These are phyloP conservation scores for Hylodesmum podocarpum DNA, from an alignment of 306 rosid species.

Conservation along the genomic window DNA sequence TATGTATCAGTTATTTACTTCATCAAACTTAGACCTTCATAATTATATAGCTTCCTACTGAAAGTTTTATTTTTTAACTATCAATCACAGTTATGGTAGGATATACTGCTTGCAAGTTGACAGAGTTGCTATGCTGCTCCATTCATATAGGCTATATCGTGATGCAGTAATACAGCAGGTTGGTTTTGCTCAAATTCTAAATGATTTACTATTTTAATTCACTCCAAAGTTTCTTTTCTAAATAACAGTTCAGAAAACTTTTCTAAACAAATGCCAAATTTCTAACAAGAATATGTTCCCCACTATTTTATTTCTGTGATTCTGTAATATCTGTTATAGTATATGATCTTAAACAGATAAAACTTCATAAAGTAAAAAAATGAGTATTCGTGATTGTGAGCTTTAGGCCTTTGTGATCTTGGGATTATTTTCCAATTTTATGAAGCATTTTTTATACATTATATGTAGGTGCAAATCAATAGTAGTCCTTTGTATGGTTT, in stretches of 20 bases:
- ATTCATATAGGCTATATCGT: conserved; percentile 85
- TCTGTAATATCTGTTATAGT: background rate
- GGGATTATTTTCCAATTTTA: conserved; percentile 10
- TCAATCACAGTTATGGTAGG: conserved; percentile 84
- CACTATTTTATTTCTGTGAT: background rate
- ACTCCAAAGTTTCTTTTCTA: background rate
- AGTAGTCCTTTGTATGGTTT: conserved; percentile 10
- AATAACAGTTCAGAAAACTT: background rate
- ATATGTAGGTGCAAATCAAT: background rate
- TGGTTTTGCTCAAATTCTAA: conserved; percentile 26
- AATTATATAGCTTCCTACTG: conserved; percentile 20
- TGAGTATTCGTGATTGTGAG: background rate
- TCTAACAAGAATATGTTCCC: background rate
- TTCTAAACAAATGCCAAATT: conserved; percentile 27
- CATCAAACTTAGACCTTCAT: conserved; percentile 4
- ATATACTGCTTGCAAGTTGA: conserved; percentile 97
- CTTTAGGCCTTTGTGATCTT: background rate
- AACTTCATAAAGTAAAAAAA: background rate
- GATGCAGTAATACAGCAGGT: conserved; percentile 99
- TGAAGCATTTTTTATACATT: conserved; percentile 2
- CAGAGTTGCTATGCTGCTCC: conserved; percentile 95
- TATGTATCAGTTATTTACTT: conserved; percentile 46
- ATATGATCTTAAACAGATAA: background rate
- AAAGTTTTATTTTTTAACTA: conserved; percentile 5
- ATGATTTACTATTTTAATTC: conserved; percentile 16